Evolutionary conservation across 768 basidiomycete genomes (phyloP), one percentile per base, ranked within the genome.

Genomic region (Russula abietina): DNA sequence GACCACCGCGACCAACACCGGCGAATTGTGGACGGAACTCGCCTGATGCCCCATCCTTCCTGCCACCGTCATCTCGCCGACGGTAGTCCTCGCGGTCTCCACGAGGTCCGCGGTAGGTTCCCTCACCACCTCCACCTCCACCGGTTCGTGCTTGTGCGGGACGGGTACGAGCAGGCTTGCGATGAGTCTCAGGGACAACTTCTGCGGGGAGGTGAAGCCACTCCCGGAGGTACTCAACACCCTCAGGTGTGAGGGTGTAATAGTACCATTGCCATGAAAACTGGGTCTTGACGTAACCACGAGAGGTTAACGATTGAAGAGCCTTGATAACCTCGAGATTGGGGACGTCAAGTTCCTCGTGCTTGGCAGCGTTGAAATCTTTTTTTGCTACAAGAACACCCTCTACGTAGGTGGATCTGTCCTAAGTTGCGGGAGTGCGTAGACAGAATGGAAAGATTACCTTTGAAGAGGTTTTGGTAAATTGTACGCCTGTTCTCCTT

Each of bases 241-340:
- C 97, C 77, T 98, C 97, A 57, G 93, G 88, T 70, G 95, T 99
- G 72, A 99, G 83, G 72, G 86, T 83, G 79, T 98, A 99, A 80
- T 98, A 99, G 79, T 97, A 99, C 83, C 86, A 97, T 73, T 98
- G 94, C 97, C 97, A 99, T 54, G 90, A 93, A 83, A 98, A 98
- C 74, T 93, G 96, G 69, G 97, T 99, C 86, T 98, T 98, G 80
- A 98, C 93, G 76, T 81, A 86, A 60, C 96, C 95, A 70, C 77
- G 80, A 60, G 84, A 85, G 68, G 83, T 86, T 57, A 86, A 76
- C 68, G 80, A 82, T 75, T 84, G 83, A 79, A 83, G 81, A 62
- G 83, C 83, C 80, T 86, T 86, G 82, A 86, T 84, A 69, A 86
- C 85, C 75, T 83, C 77, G 67, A 86, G 80, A 78, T 86, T 86